Base-by-base conservation (phyloP, 106 monocot species). In the Hemerocallis citrina region DNA sequence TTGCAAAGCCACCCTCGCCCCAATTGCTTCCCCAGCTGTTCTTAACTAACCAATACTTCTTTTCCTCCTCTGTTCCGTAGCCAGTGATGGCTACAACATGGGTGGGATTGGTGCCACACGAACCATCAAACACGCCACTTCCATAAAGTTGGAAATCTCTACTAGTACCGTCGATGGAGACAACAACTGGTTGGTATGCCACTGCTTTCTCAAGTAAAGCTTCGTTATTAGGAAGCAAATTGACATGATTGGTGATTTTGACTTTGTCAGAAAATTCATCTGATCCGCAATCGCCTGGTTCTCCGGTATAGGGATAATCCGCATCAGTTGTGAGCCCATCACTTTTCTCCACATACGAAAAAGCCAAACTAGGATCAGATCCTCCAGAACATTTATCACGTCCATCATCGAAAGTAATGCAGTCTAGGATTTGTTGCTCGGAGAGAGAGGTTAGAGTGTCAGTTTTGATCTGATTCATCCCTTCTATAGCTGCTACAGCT, bases 401-500 rank as follows among this genome's bases (percentile, higher is more conserved):
- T n/a, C n/a, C n/a, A n/a, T n/a, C n/a, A 10, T 41, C 1, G 41
- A 8, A 13, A 8, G 41, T 41, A 28, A 34, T 23, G 28, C 66
- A 66, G 54, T 66, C 66, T 15, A 66, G 1, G 7, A 66, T 21
- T 27, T 66, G 23, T 27, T 66, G 66, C 38, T 23, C 54, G 32
- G 66, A 66, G 5, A 66, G 66, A 24, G 19, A 17, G 0, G 16
- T 16, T 3, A 54, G 20, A 0, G 24, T 22, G 1, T 40, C 23
- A 20, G 1, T 24, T 28, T 15, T 37, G 36, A 66, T 39, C 17
- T 39, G 0, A 15, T 7, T 16, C 15, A 55, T 17, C 16, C 48
- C 32, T 30, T 66, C 66, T 7, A 55, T 6, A 4, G 66, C 40
- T 11, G 66, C 52, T 3, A 55, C 66, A 3, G 40, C 54, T 4